Base-by-base conservation (phyloP, 306 rosid genomes). In the Trifolium fragiferum region DNA sequence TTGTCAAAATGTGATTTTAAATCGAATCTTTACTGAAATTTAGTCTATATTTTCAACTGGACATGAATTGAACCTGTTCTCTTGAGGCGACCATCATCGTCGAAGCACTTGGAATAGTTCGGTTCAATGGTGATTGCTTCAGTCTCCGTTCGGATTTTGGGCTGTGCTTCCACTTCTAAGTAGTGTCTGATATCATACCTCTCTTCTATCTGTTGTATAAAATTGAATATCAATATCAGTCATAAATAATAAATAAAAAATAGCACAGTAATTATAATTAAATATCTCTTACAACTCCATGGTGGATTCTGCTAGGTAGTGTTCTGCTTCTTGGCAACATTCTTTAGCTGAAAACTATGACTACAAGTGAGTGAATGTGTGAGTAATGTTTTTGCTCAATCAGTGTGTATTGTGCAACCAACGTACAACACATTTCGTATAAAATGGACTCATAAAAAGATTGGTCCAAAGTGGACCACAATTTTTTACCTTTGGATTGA, bases 51-150 rank as follows among this genome's bases (percentile, higher is more conserved):
- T 49, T 49, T 49, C 55, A n/a, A 49, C 21, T 49, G 1, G n/a
- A 49, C 55, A n/a, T 49, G 6, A 6, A 7, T n/a, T 41, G 68
- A n/a, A 88, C 91, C 93, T 44, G 93, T 88, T 87, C 96, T 81
- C 81, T 88, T 90, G 66, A 87, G 80, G 59, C 93, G 92, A 41
- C 96, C 96, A 82, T 90, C 94, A 64, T 91, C 97, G 33, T 91
- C 93, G 6, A 90, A 85, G 82, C 90, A 87, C 54, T 84, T 87
- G 74, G 92, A 75, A 72, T 82, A 85, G 82, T 81, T 87, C 51
- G 93, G 51, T 49, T 79, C 73, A 53, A 80, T 77, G 57, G 86
- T 77, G 14, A 84, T 73, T 12, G 83, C 78, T 74, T 77, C 80
- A 6, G 87, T 43, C 46, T 82, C 92, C 4, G 30, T 70, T 62